Conservation (phyloP, 225 moss, liverwort and hornwort genomes). For the Ulota crispa region DNA sequence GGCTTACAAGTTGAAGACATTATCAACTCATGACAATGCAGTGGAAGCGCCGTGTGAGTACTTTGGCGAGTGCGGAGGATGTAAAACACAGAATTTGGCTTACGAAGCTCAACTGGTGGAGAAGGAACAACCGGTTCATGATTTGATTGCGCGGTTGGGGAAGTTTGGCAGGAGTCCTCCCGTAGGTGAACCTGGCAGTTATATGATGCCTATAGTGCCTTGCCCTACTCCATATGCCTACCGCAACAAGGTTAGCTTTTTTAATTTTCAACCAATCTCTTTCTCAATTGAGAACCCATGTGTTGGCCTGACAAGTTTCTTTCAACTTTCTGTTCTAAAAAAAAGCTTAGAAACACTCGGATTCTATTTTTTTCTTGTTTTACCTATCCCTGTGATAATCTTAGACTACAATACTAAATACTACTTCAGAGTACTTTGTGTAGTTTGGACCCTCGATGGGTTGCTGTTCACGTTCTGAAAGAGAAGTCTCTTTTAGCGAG, state of each 20-base stretch:
- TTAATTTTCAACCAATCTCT: too few species aligned
- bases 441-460: not conserved
- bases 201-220: slow-evolving; percentile 83
- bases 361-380: not conserved
- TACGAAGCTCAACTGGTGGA: slow-evolving; percentile 83
- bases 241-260: slow-evolving; percentile 74
- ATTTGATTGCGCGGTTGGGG: slow-evolving; percentile 79
- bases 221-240: slow-evolving; percentile 78
- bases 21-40: slow-evolving; percentile 79
- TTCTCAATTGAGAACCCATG: not conserved
- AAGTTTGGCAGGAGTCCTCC: slow-evolving; percentile 77
- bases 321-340: not conserved
- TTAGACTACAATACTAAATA: not conserved
- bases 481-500: too few species aligned
- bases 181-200: slow-evolving; percentile 54
- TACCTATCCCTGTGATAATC: not conserved
- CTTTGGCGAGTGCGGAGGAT: slow-evolving; percentile 98
- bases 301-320: not conserved
- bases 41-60: slow-evolving; percentile 86
- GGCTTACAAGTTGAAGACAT: slow-evolving; percentile 96
- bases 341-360: not conserved
- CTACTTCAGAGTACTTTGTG: not conserved
- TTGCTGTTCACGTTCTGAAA: not conserved
- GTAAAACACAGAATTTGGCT: slow-evolving; percentile 86
- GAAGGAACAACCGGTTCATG: slow-evolving; percentile 93